Base-by-base conservation (phyloP, 805 yeast genomes). In the Candida ulmi region DNA sequence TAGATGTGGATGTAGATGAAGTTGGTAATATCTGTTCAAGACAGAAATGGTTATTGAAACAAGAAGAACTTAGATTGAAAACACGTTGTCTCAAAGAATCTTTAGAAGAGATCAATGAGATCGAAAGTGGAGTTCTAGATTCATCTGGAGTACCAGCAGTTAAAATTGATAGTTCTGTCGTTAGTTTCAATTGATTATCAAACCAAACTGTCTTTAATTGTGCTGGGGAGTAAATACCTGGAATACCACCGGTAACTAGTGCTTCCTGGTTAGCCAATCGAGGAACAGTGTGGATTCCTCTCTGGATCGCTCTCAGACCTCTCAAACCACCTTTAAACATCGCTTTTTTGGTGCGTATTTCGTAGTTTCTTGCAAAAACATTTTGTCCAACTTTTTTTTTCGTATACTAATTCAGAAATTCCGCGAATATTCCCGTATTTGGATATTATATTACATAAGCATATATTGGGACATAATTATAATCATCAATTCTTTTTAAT, bases 41-140 rank as follows among this genome's bases (percentile, higher is more conserved):
- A 53, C 84, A 88, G 37, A 93, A 71, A 63, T 91, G 99, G 66
- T 93, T 93, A 65, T 88, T 90, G 66, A 85, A 91, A 3, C 88
- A 80, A 58, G 85, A 95, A 5, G 96, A 85, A 3, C 98, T 97
- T 55, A 73, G 77, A 63, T 90, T 93, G 71, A 82, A 90, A n/a
- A 76, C 62, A 40, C 76, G 75, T 26, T 88, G 80, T 51, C 76
- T 75, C 24, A 78, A 75, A 24, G 84, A 69, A 46, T 78, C 75
- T 52, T 75, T 74, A 4, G 88, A 83, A 1, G 93, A 78, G 47
- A 79, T 73, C 43, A 78, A 62, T 42, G 80, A 58, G 39, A 87
- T 76, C 45, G 84, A 84, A 58, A 82, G 77, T 3, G 96, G 91
- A 16, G 73, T 65, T 57, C 84, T 77, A 8, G 83, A 73, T 61